phyloP scores from a whole-genome alignment of 78 protist genomes.

The slime mould (Dictyostelium discoideum) region DNA sequence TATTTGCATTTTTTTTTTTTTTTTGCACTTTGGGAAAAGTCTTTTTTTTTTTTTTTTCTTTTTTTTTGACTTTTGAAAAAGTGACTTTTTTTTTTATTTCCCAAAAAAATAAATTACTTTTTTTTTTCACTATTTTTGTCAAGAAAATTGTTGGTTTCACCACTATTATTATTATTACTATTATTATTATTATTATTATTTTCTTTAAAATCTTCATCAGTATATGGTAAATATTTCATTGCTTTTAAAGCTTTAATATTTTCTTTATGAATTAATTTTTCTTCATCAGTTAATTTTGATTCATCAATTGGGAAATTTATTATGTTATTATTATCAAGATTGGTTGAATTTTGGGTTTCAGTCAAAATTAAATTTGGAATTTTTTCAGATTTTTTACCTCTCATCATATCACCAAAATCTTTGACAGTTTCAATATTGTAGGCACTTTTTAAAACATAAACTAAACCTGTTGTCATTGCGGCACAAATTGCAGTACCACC shows the following conservation, averaged over 20 bases:
- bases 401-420: slow-evolving; percentile 31
- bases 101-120: no score
- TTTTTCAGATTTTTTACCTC: neutral
- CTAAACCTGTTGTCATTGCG: neutral
- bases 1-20: no score
- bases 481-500: slow-evolving; percentile 34
- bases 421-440: slow-evolving; percentile 41
- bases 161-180: no score
- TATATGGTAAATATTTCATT: neutral
- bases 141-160: no score
- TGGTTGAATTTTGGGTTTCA: neutral
- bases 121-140: no score
- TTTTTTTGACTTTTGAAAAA: no score
- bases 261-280: neutral
- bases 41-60: no score
- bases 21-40: no score
- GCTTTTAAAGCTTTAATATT: neutral
- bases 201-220: neutral
- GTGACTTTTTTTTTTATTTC: no score
- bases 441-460: slow-evolving; percentile 18
- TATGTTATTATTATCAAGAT: neutral
- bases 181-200: no score
- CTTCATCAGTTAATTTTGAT: neutral
- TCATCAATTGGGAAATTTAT: neutral
- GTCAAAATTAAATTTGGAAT: neutral